Base-by-base conservation (phyloP, 306 rosid species). In the Prunus dulcis region DNA sequence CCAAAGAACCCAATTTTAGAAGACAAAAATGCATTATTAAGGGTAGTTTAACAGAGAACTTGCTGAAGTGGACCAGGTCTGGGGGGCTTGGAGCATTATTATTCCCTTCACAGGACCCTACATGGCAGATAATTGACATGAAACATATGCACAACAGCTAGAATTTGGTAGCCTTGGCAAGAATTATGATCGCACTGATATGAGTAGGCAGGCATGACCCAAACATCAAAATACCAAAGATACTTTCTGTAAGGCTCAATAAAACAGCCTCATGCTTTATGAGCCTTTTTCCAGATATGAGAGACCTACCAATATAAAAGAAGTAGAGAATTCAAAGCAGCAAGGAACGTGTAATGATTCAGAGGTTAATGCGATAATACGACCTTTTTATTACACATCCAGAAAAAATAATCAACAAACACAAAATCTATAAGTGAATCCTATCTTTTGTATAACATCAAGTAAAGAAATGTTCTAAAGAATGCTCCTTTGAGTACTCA, bases 361-460 rank as follows among this genome's bases (percentile, higher is more conserved):
- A 20, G 28, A n/a, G 27, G 11, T 20, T 51, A 61, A 47, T 74
- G 60, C 34, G 78, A 78, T 71, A 76, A 78, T 57, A 58, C 51
- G 32, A 79, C 79, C 75, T 79, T 61, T 71, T 80, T 93, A 88
- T 87, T 91, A 84, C 84, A 91, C 73, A 82, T 70, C 76, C 82
- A 79, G 82, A 79, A 82, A 86, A 81, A 86, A 81, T 77, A 87
- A 79, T 86, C 77, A 86, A 91, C 84, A 87, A 76, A 34, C 75
- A 87, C 67, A 62, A 83, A 81, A 80, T 74, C 87, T 89, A 84
- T 83, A 87, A 61, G 74, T 84, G 64, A 79, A 76, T 83, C 78
- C 84, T 88, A 81, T 87, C 84, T 77, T 72, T 67, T 87, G 91
- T 89, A 86, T 87, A 64, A 78, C 63, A 85, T 77, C 71, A 86